Evolutionary conservation across 176 grass and related monocot species (phyloP).

Genomic region (Coix lacrymajobi): DNA sequence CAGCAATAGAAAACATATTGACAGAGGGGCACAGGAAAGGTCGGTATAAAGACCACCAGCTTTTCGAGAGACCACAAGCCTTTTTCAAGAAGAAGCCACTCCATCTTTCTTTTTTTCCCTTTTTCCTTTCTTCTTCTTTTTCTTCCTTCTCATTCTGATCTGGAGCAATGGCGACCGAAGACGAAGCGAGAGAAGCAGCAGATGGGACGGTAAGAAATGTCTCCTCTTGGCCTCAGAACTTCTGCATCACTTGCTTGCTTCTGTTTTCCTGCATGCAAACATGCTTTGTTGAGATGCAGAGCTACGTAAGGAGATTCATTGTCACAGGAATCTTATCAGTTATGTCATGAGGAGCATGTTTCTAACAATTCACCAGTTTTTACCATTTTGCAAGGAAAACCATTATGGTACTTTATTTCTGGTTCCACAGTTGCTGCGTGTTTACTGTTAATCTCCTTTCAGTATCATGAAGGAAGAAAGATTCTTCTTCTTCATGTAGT

Average conservation of each 20-base stretch:
- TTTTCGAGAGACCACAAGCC: slow-evolving; percentile 36
- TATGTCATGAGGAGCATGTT: background rate
- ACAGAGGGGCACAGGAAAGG: slow-evolving; percentile 39
- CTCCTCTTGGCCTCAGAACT: background rate
- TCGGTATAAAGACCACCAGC: slow-evolving; percentile 49
- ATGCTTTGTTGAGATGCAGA: slow-evolving; percentile 5
- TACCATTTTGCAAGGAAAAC: background rate
- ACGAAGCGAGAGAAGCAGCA: slow-evolving; percentile 33
- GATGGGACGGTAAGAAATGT: slow-evolving; percentile 36
- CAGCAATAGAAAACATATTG: slow-evolving; percentile 42
- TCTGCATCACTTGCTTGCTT: slow-evolving; percentile 25
- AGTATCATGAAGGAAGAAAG: background rate
- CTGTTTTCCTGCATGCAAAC: slow-evolving; percentile 29
- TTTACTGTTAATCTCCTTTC: background rate
- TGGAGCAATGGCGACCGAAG: slow-evolving; percentile 42
- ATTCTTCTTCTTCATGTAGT: slow-evolving; percentile 17
- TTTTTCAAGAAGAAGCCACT: slow-evolving; percentile 29
- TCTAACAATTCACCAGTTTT: background rate
- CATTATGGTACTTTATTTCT: background rate
- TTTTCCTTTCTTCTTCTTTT: background rate
- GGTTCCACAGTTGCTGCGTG: background rate
- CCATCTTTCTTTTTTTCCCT: background rate
- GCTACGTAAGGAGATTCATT: background rate
- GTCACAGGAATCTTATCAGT: slow-evolving; percentile 10
- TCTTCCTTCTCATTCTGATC: slow-evolving; percentile 37